These are phyloP conservation scores for Pseudocercospora fuligena DNA, from an alignment of 2,329 filamentous ascomycete genomes.

Conservation along the genomic window DNA sequence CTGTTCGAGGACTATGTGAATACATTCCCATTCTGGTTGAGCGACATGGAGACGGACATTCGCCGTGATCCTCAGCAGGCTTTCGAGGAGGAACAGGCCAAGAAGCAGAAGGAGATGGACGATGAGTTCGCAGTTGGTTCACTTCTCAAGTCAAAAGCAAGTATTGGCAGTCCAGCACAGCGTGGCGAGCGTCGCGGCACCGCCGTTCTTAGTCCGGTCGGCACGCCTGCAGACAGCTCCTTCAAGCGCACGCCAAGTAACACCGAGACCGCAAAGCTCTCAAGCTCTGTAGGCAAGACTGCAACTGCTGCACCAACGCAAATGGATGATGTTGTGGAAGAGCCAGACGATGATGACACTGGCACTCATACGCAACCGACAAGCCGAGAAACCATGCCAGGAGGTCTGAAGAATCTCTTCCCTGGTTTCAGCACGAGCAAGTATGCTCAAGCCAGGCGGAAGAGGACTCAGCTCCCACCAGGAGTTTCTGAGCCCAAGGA, in stretches of 20 bases:
- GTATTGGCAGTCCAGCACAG: slow-evolving; percentile 39
- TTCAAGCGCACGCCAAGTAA: slow-evolving; percentile 18
- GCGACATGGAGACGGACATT: slow-evolving; percentile 90
- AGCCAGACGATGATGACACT: slow-evolving; percentile 57
- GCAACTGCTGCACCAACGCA: slow-evolving; percentile 32
- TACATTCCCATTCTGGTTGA: slow-evolving; percentile 93
- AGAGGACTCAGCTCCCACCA: slow-evolving; percentile 69
- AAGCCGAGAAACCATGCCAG: slow-evolving; percentile 52
- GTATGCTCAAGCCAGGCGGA: slow-evolving; percentile 63
- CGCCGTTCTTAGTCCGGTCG: slow-evolving; percentile 69
- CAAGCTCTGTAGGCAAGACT: slow-evolving; percentile 24
- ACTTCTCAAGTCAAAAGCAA: slow-evolving; percentile 65
- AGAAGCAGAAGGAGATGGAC: slow-evolving; percentile 77
- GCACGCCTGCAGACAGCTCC: slow-evolving; percentile 56
- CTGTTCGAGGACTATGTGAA: slow-evolving; percentile 96
- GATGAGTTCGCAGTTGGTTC: slow-evolving; percentile 90
- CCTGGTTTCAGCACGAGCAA: slow-evolving; percentile 82
- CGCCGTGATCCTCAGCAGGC: slow-evolving; percentile 88
- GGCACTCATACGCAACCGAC: slow-evolving; percentile 40
- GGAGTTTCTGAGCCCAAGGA: slow-evolving; percentile 83
- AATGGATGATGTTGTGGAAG: slow-evolving; percentile 46
- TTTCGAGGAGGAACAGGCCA: slow-evolving; percentile 88
- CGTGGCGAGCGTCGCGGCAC: slow-evolving; percentile 55
- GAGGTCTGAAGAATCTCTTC: slow-evolving; percentile 71
- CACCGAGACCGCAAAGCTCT: slow-evolving; percentile 17